Conservation (phyloP, 441 rosid species). For the Isatis lusitanica region DNA sequence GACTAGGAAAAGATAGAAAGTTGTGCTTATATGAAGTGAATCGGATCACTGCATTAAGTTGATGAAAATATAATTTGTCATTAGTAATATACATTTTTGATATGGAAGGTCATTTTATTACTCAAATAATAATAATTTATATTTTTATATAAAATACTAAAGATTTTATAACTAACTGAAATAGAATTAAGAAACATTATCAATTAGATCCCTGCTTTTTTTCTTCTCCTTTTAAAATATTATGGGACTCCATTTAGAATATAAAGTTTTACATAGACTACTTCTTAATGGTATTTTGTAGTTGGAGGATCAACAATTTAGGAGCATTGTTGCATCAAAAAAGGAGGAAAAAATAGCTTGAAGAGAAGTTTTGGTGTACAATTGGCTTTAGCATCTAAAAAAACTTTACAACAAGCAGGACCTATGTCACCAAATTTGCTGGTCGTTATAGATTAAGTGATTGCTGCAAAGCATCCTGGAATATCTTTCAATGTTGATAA, state of each 20-base stretch:
- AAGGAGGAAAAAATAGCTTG: neutral
- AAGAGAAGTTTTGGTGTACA: neutral
- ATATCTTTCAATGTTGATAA: neutral
- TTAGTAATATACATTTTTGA: no score
- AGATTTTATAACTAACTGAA: no score
- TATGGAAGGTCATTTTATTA: no score
- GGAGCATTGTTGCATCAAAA: neutral
- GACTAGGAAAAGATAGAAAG: no score
- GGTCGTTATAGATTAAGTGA: neutral
- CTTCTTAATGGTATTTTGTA: neutral
- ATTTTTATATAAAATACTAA: no score
- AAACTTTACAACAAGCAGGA: constrained; percentile 21
- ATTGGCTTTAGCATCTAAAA: neutral
- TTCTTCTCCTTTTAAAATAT: neutral
- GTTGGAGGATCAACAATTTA: neutral
- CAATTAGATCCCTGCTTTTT: neutral
- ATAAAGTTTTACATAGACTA: neutral
- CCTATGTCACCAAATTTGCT: neutral
- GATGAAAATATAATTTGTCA: no score
- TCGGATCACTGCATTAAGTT: no score
- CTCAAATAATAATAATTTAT: no score
- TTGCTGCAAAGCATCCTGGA: neutral
- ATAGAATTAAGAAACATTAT: no score
- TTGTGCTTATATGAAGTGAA: no score
- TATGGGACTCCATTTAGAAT: neutral